Percentiles rank a stretch among this genome's conserved stretches.
phyloP scores from a whole-genome alignment of 768 basidiomycete genomes.

The Harrya chromipes region DNA sequence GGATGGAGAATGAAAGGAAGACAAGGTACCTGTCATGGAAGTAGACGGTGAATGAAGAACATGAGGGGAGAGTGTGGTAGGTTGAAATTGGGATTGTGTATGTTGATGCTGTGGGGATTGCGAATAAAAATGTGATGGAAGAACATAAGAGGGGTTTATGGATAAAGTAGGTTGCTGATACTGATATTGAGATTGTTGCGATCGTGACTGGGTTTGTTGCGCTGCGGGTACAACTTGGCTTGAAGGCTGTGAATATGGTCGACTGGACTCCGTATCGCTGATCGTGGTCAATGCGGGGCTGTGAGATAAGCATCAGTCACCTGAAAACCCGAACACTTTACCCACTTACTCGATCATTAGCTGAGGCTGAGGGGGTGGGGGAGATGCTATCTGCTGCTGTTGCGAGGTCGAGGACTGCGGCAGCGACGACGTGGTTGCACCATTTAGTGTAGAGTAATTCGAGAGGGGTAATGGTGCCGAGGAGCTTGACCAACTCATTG shows the following conservation, averaged over 20 bases:
- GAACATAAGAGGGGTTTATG: conserved; percentile 41
- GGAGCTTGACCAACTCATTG: conserved; percentile 43
- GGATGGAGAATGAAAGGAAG: conserved; percentile 39
- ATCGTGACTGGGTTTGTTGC: conserved; percentile 34
- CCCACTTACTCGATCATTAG: conserved; percentile 69
- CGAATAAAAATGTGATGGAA: conserved; percentile 38
- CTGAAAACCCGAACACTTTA: conserved; percentile 1
- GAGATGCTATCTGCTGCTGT: conserved; percentile 32
- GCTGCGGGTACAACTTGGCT: conserved; percentile 37
- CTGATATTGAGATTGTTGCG: conserved; percentile 37
- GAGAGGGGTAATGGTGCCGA: conserved; percentile 56
- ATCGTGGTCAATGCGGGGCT: conserved; percentile 63
- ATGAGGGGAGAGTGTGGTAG: conserved; percentile 68
- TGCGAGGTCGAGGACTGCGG: conserved; percentile 28
- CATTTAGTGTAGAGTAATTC: conserved; percentile 74
- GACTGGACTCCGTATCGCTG: conserved; percentile 46
- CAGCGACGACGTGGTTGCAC: conserved; percentile 55
- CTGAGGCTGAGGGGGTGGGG: conserved; percentile 28
- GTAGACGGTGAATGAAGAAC: conserved; percentile 58
- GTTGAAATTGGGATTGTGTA: conserved; percentile 35
- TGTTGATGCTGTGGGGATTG: conserved; percentile 30
- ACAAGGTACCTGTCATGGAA: conserved; percentile 31
- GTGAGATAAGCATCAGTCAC: conserved; percentile 15
- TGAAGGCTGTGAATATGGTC: conserved; percentile 44
- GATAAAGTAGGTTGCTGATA: conserved; percentile 40